Evolutionary conservation across 345 rosid genomes (phyloP), one percentile per base, ranked within the genome.

Genomic region (Corchorus olitorius): DNA sequence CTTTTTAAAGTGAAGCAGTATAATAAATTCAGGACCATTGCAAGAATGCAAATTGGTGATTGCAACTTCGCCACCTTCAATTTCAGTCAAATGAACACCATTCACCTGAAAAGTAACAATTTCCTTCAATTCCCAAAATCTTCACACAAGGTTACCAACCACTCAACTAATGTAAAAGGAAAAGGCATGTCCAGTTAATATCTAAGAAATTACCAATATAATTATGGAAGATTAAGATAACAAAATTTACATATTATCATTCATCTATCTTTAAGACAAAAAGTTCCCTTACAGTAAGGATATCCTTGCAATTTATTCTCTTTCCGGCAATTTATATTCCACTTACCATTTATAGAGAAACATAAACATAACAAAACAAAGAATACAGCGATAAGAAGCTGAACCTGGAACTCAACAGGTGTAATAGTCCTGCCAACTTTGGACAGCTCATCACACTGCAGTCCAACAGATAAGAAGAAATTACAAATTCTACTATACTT

Each of bases 361-460:
- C n/a, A 4, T 10, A 3, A 43, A 65, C 50, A 34, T 5, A 4
- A 35, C 49, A 65, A 37, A 4, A 35, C 49, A 65, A 37, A 11
- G 7, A 4, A 22, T 20, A 70, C n/a, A 65, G 10, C 50, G 0
- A 52, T 22, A 52, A 49, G 2, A 45, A 49, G 75, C 4, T 15
- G 62, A 73, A 89, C 93, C 97, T 88, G 83, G 73, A 93, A 91
- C 79, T 80, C 83, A 76, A 91, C 82, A 65, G 91, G 94, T 70
- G 78, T 82, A 22, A 65, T 60, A 11, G 94, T 93, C 83, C 80
- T 89, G 77, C 92, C 84, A 43, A 61, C 65, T 19, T 78, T 43
- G 60, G 87, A 85, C 70, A 83, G 67, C 69, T 87, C 93, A 79
- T 92, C 97, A 78, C 91, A 89, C 97, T 90, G 84, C 83, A 83